These are phyloP conservation scores for Isabelozyma rhagii DNA, from an alignment of 805 yeast species.

Conservation along the genomic window DNA sequence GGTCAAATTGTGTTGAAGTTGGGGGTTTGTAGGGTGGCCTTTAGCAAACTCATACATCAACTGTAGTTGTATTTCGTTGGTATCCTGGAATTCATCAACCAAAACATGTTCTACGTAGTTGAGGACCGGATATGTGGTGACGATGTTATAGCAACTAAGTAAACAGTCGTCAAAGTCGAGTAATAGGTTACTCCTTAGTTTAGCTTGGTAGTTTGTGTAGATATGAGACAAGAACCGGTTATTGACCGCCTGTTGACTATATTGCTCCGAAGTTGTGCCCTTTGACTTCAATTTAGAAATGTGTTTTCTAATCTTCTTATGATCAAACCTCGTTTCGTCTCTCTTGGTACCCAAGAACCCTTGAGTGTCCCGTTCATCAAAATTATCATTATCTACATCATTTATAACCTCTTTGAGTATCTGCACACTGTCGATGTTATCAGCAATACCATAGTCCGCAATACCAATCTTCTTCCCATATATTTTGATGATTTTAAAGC, in stretches of 20 bases:
- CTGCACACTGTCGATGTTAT: constrained; percentile 56
- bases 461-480: constrained; percentile 53
- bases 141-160: constrained; percentile 48
- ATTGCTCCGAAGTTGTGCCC: constrained; percentile 45
- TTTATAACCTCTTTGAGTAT: constrained; percentile 42
- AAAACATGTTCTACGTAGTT: constrained; percentile 62
- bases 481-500: constrained; percentile 54
- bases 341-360: constrained; percentile 7
- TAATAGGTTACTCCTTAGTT: constrained; percentile 38
- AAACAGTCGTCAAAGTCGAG: constrained; percentile 87
- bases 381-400: constrained; percentile 15
- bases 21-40: constrained; percentile 27
- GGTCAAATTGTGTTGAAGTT: constrained; percentile 55
- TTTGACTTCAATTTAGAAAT: constrained; percentile 58
- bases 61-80: constrained; percentile 72
- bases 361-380: constrained; percentile 10
- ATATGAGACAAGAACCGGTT: constrained; percentile 24
- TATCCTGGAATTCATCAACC: constrained; percentile 95
- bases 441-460: constrained; percentile 52
- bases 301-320: constrained; percentile 36
- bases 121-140: constrained; percentile 46
- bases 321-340: constrained; percentile 32
- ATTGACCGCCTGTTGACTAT: constrained; percentile 10
- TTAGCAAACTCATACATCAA: constrained; percentile 51
- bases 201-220: constrained; percentile 52